Conservation (phyloP, 164 flowering plant genomes). For the Vitis labrusca region DNA sequence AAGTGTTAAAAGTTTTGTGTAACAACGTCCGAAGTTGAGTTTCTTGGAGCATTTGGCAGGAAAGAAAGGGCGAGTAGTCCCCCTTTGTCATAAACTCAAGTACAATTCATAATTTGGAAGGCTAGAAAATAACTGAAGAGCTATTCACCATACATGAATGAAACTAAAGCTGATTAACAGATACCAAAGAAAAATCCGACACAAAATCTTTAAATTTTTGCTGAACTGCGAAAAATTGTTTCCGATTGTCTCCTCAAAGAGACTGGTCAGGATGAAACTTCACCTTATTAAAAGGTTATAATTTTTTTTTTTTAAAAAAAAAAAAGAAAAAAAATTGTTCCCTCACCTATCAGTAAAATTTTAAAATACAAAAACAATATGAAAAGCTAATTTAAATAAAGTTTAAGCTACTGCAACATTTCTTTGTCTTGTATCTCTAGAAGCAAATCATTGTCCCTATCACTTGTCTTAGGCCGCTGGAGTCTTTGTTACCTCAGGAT, state of each 20-base stretch:
- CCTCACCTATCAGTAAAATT: constrained; percentile 9
- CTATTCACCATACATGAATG: too few relatives aligned
- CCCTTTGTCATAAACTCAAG: too few relatives aligned
- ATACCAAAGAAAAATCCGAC: neutral
- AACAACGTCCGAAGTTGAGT: too few relatives aligned
- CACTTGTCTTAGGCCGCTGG: neutral
- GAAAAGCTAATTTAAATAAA: constrained; percentile 12
- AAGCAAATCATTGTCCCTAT: constrained; percentile 5
- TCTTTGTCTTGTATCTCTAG: neutral
- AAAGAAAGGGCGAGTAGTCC: too few relatives aligned
- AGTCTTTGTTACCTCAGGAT: neutral
- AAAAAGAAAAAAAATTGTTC: constrained; percentile 7
- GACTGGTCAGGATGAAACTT: neutral
- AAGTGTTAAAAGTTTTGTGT: too few relatives aligned
- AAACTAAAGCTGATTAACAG: too few relatives aligned
- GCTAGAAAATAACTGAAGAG: too few relatives aligned
- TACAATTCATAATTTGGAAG: too few relatives aligned
- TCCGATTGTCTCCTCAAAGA: neutral
- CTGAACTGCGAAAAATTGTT: neutral
- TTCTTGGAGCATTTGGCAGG: too few relatives aligned
- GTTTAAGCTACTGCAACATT: constrained; percentile 9
- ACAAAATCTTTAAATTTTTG: neutral
- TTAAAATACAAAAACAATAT: neutral
- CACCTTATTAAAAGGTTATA: constrained; percentile 9
- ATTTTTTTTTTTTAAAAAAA: neutral